A percentile compares a stretch with the other conserved stretches of the same genome.
These are phyloP conservation scores for Globisporangium emineosum DNA, from an alignment of 352 stramenopile genomes.

Conservation along the genomic window DNA sequence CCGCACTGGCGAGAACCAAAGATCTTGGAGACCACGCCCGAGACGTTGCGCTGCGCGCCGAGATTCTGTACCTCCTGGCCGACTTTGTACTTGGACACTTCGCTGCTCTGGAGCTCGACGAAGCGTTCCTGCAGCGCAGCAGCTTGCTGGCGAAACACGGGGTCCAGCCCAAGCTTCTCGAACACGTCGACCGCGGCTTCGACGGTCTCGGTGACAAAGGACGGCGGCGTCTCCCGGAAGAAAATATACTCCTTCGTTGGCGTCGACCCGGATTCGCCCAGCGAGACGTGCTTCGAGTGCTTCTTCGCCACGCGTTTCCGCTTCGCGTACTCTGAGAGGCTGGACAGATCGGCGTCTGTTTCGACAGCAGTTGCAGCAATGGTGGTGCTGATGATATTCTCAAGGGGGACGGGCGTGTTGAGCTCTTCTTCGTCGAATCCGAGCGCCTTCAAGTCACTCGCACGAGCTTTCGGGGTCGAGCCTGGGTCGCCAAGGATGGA, in stretches of 20 bases:
- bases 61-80: conserved; percentile 53
- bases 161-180: conserved; percentile 50
- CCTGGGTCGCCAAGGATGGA: conserved; percentile 52
- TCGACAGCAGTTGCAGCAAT: not conserved
- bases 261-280: conserved; percentile 54
- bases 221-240: conserved; percentile 77
- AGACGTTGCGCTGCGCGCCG: conserved; percentile 48
- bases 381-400: conserved; percentile 8
- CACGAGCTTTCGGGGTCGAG: conserved; percentile 53
- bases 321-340: conserved; percentile 52
- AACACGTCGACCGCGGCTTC: conserved; percentile 54
- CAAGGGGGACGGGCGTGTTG: conserved; percentile 8
- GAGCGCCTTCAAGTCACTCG: conserved; percentile 38
- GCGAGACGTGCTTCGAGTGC: conserved; percentile 52
- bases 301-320: conserved; percentile 40
- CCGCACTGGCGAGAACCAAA: conserved; percentile 71
- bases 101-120: conserved; percentile 75
- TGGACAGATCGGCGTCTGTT: conserved; percentile 10
- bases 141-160: conserved; percentile 32
- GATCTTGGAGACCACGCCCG: conserved; percentile 61
- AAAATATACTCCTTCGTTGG: conserved; percentile 84
- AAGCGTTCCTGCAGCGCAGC: conserved; percentile 38
- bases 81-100: conserved; percentile 75
- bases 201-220: conserved; percentile 75
- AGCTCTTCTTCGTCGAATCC: conserved; percentile 55